Conservation (phyloP, 306 rosid species). For the Quercus bicolor region DNA sequence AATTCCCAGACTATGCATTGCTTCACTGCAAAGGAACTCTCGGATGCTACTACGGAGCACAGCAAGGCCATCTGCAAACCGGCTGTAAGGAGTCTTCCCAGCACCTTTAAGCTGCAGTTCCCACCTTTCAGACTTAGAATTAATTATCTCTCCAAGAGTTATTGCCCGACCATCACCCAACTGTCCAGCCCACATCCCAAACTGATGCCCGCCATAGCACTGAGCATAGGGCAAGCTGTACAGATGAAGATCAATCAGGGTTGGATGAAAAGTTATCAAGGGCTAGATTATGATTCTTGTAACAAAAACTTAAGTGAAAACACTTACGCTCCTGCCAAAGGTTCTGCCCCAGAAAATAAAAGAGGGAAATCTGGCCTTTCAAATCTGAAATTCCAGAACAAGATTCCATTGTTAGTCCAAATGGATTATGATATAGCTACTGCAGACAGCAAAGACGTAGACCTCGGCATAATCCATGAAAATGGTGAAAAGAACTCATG, state of each 20-base stretch:
- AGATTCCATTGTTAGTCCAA: slow-evolving; percentile 27
- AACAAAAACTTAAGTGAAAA: slow-evolving; percentile 8
- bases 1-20: slow-evolving; percentile 90
- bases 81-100: slow-evolving; percentile 96
- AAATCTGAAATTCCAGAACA: slow-evolving; percentile 58
- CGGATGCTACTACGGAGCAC: slow-evolving; percentile 97
- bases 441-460: background rate
- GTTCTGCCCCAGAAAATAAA: slow-evolving; percentile 76
- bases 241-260: slow-evolving; percentile 15
- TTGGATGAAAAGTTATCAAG: slow-evolving; percentile 14
- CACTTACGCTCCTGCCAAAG: slow-evolving; percentile 85
- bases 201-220: slow-evolving; percentile 98
- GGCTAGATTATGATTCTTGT: background rate
- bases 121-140: slow-evolving; percentile 84
- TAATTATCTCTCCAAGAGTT: slow-evolving; percentile 83
- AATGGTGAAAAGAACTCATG: background rate
- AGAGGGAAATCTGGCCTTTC: slow-evolving; percentile 83
- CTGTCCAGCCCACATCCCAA: slow-evolving; percentile 99
- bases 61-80: slow-evolving; percentile 96
- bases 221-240: slow-evolving; percentile 88
- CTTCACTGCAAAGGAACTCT: slow-evolving; percentile 98
- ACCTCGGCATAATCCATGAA: background rate
- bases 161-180: slow-evolving; percentile 99
- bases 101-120: slow-evolving; percentile 98
- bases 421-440: background rate